Base-by-base conservation (phyloP, 164 flowering plant species). In the Liquidambar formosana region DNA sequence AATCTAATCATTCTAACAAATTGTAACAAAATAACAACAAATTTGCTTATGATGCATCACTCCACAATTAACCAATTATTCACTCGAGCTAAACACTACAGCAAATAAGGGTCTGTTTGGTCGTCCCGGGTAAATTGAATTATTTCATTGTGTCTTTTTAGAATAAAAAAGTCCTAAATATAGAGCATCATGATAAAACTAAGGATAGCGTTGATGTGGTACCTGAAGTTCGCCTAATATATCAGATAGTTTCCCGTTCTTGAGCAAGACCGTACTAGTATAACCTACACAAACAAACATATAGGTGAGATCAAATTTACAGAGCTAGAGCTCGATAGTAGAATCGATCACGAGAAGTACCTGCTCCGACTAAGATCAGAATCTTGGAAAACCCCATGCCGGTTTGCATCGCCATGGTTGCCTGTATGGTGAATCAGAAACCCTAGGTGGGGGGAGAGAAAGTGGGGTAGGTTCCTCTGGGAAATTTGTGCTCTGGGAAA, bases 221-320 rank as follows among this genome's bases (percentile, higher is more conserved):
- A 91, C 98, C 98, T 91, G 98, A 18, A 93, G 82, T 15, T 91
- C 93, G 38, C 80, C 88, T 23, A 89, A 21, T 23, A 93, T 1
- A 33, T 91, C 97, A 1, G 97, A 83, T 41, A 93, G 63, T 72
- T 83, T 83, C 0, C 92, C 90, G 57, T 91, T 89, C 69, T 84
- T 84, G 53, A 89, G 0, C 79, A 93, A 16, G 53, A 91, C 53
- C 51, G 97, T 80, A 14, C 91, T 79, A 10, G 94, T 80, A 67
- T 85, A 91, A 4, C 97, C 98, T 93, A n/a, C 23, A 33, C 21
- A 68, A 25, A 45, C 26, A 26, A 12, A 45, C 15, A 49, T 6
- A 49, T 1, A 44, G 44, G 44, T 43, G 10, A 43, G 52, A 43
- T 18, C 27, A 0, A n/a, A 56, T 49, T 44, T 23, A 54, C 1